Percentiles rank a stretch among this genome's conserved stretches.
phyloP scores from a whole-genome alignment of 2,329 filamentous ascomycete genomes.

The Aspergillus sp. region DNA sequence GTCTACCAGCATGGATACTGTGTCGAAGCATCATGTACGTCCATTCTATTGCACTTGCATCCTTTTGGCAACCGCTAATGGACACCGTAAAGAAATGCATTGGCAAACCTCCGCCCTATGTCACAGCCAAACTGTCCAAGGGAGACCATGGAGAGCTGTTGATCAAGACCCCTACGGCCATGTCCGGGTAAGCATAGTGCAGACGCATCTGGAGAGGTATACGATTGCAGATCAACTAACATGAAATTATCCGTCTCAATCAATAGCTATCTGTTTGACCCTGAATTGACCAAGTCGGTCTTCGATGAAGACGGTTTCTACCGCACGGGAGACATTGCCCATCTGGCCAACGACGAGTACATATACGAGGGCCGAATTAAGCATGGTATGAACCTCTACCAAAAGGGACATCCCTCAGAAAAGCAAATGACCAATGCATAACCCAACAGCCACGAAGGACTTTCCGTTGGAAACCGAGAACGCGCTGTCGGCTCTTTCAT shows the following conservation, averaged over 20 bases:
- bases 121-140: neutral
- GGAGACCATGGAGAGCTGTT: neutral
- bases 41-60: no score
- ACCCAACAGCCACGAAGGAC: no score
- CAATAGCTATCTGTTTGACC: neutral
- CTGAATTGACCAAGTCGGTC: neutral
- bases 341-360: neutral
- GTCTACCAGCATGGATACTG: no score
- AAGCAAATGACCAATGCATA: no score
- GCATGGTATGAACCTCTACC: no score
- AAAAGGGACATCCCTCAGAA: no score
- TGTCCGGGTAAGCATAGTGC: neutral
- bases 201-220: neutral
- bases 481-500: no score
- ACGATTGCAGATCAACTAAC: no score
- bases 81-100: neutral
- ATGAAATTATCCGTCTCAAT: neutral
- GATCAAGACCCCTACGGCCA: neutral
- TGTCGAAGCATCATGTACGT: no score
- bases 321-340: neutral
- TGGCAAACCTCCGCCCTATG: neutral
- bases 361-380: neutral
- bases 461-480: no score
- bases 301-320: conserved; percentile 2
- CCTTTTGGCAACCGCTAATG: neutral